Base-by-base conservation (phyloP, 306 rosid species). In the Rosa persica region DNA sequence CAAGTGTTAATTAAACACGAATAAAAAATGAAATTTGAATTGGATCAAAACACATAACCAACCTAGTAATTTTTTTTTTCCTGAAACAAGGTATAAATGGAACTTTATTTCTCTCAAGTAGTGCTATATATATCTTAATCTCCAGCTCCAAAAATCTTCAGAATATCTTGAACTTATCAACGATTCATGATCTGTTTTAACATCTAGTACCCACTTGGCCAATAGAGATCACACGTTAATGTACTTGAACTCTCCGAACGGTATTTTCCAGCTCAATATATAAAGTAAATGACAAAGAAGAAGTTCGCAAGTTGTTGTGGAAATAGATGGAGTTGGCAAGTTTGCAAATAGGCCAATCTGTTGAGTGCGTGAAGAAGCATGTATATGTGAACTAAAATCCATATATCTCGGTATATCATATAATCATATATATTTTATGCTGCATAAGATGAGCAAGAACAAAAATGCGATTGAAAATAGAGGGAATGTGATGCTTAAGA, bases 331-430 rank as follows among this genome's bases (percentile, higher is more conserved):
- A 49, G 76, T 49, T 27, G 76, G 76, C 16, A 34, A 19, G 20
- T 51, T 1, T 61, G 38, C 10, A 55, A 55, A 7, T 12, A 38
- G 51, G 67, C 49, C 77, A 73, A 39, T 39, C 48, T 73, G 27
- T 34, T 15, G 20, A 15, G 34, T 52, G 48, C 17, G 5, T 19
- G 30, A 25, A 72, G 65, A 62, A 34, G 67, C 78, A 79, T 49
- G n/a, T n/a, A n/a, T n/a, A n/a, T n/a, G 83, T 73, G 83, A 79
- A 25, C 67, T 44, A 17, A 19, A 30, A 64, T 47, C 27, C 42
- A 27, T 20, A 17, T 47, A 11, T 19, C 1, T 48, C 30, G 54
- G 51, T 65, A 36, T n/a, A 67, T 30, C 34, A 30, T 30, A 30
- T n/a, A n/a, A 8, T 42, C 46, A 46, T 17, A 46, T 38, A 20